Conservation (phyloP, 768 basidiomycete genomes). For the Sistotremastrum suecicum region DNA sequence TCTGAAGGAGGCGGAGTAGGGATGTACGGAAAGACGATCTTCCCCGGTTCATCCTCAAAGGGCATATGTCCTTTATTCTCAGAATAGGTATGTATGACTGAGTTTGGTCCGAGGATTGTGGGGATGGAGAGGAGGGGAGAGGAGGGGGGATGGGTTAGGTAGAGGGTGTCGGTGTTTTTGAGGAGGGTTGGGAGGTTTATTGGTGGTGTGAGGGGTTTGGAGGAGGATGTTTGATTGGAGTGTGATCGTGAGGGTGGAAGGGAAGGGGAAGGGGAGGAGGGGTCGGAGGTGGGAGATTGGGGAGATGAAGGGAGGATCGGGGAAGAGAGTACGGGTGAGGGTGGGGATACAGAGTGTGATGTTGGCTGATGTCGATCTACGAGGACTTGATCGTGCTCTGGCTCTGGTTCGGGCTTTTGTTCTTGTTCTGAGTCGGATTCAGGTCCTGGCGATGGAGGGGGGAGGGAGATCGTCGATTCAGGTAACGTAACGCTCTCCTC, state of each 20-base stretch:
- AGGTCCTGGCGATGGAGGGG: not conserved
- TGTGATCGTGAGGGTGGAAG: not conserved
- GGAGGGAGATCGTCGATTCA: slow-evolving; percentile 3
- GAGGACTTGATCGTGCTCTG: not conserved
- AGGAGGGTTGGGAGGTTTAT: slow-evolving; percentile 30
- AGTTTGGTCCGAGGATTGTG: slow-evolving; percentile 65
- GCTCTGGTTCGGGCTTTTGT: not conserved
- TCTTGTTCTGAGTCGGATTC: not conserved
- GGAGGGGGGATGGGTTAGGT: slow-evolving; percentile 41
- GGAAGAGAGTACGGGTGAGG: too few species aligned
- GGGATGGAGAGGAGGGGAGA: slow-evolving; percentile 38
- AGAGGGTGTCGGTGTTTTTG: slow-evolving; percentile 42
- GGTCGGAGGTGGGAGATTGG: not conserved
- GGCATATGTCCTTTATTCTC: slow-evolving; percentile 30
- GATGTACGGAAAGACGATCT: slow-evolving; percentile 39
- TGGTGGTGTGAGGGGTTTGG: slow-evolving; percentile 3
- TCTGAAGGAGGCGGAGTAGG: slow-evolving; percentile 19
- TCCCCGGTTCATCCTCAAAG: slow-evolving; percentile 36
- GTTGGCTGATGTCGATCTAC: not conserved
- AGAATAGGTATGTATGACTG: slow-evolving; percentile 64
- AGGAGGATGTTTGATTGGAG: slow-evolving; percentile 4
- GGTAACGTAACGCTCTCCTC: not conserved
- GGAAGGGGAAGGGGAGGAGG: not conserved
- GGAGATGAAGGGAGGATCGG: too few species aligned
- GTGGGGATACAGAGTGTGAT: not conserved